Percentiles rank a stretch among this genome's conserved stretches.
Evolutionary conservation across 495 filamentous ascomycete genomes (phyloP).

Genomic region (Cercophora scortea): DNA sequence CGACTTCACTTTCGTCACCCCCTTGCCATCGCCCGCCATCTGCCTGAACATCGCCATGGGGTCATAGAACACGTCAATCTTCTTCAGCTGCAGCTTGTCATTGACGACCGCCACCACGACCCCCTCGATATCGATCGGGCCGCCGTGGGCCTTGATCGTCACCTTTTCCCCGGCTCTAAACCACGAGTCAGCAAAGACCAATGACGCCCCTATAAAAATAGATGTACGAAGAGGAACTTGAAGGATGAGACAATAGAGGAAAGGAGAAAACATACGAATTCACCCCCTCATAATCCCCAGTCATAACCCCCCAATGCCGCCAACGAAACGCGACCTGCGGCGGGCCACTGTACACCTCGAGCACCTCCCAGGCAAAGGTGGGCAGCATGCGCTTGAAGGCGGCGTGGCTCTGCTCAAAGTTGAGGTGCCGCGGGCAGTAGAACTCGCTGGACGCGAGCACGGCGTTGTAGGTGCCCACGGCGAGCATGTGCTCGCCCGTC

Average conservation of each 20-base stretch:
- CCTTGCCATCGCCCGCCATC: conserved; percentile 30
- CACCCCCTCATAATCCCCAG: conserved; percentile 53
- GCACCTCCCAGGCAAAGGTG: conserved; percentile 61
- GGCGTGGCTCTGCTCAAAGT: conserved; percentile 55
- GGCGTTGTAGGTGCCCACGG: conserved; percentile 61
- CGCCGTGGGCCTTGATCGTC: conserved; percentile 45
- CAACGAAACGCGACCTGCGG: conserved; percentile 53
- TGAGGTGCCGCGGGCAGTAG: conserved; percentile 50
- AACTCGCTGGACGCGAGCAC: conserved; percentile 52
- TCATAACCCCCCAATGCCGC: conserved; percentile 60
- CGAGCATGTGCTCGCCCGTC: conserved; percentile 55
- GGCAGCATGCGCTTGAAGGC: conserved; percentile 65
- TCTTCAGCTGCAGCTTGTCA: conserved; percentile 47
- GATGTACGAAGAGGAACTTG: not conserved
- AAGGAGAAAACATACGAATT: conserved; percentile 40
- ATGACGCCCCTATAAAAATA: no score
- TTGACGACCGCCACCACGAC: conserved; percentile 53
- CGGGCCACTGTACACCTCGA: conserved; percentile 56
- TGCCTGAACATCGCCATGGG: conserved; percentile 60
- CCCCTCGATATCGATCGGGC: conserved; percentile 41
- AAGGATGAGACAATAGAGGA: not conserved
- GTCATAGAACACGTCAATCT: conserved; percentile 56
- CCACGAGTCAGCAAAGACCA: not conserved
- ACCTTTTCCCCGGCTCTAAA: conserved; percentile 52
- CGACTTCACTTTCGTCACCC: not conserved